Percentiles rank a stretch among this genome's conserved stretches.
Conservation (phyloP, 2,329 filamentous ascomycete genomes). For the Talaromyces sp. region DNA sequence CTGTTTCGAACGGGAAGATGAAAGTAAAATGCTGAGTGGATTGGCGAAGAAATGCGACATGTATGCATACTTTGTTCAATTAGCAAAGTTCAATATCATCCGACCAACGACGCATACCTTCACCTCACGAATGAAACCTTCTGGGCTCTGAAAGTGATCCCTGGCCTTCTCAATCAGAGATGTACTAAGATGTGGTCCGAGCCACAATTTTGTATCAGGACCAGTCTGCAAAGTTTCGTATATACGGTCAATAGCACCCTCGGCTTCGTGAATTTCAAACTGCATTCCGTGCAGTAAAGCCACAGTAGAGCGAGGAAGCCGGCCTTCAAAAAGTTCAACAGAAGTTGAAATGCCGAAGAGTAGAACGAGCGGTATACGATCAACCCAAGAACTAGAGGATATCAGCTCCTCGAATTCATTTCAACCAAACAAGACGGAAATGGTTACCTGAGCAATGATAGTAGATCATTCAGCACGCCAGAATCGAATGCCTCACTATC, state of each 20-base stretch:
- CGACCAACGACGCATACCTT: slow-evolving; percentile 34
- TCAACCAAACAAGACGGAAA: neutral
- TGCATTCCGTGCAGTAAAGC: slow-evolving; percentile 50
- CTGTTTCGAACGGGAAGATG: slow-evolving; percentile 23
- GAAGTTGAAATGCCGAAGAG: slow-evolving; percentile 60
- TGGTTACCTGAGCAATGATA: slow-evolving; percentile 45
- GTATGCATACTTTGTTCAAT: slow-evolving; percentile 48
- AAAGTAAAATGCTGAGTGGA: slow-evolving; percentile 50
- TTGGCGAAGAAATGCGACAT: slow-evolving; percentile 63
- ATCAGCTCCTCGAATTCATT: neutral
- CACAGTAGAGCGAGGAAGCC: slow-evolving; percentile 50
- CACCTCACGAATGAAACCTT: slow-evolving; percentile 50
- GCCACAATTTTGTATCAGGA: slow-evolving; percentile 39
- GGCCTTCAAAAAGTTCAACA: slow-evolving; percentile 56
- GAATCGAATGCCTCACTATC: slow-evolving; percentile 47
- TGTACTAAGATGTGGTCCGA: slow-evolving; percentile 50
- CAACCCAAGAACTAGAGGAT: slow-evolving; percentile 51
- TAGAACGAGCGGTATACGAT: slow-evolving; percentile 56
- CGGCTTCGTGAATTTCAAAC: slow-evolving; percentile 50
- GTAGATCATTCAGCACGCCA: slow-evolving; percentile 40
- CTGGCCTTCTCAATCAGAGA: slow-evolving; percentile 52
- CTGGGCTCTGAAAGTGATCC: slow-evolving; percentile 56
- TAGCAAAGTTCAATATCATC: neutral
- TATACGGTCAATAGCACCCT: slow-evolving; percentile 42
- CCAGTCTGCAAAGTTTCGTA: slow-evolving; percentile 36